Base-by-base conservation (phyloP, 495 filamentous ascomycete species). In the Lindgomyces ingoldianus region DNA sequence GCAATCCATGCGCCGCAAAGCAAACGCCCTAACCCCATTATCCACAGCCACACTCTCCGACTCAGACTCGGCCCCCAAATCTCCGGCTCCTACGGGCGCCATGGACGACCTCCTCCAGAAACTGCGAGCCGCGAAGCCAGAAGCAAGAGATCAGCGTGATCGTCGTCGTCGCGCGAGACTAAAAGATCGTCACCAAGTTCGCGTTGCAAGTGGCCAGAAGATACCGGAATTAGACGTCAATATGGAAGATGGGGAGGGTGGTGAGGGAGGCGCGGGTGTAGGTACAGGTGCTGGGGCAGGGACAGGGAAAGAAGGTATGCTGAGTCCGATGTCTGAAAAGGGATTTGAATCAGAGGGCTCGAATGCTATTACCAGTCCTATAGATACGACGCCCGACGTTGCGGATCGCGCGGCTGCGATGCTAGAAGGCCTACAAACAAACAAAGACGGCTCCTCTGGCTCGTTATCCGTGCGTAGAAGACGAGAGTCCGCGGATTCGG, bases 51-150 rank as follows among this genome's bases (percentile, higher is more conserved):
- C 77, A 48, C 67, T 69, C 59, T 59, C 68, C 3, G 11, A 33
- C n/a, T 64, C 75, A 18, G 78, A 77, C 54, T 59, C 64, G n/a
- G 76, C 76, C 2, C 84, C 86, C 1, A 78, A 81, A 19, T 88
- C 90, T 10, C 89, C 93, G n/a, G 84, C 82, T 30, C 83, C 86
- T 30, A 89, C 91, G 46, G 95, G 94, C 45, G 95, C 93, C 36
- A 98, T 98, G 91, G 94, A 98, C 78, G 89, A 87, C 14, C 81
- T 98, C n/a, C 84, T 98, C 39, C 90, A 96, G 84, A 98, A 97
- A 76, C 79, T 98, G 54, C 89, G 94, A 54, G 91, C 92, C 39
- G 94, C 94, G 1, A 93, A 91, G 30, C 95, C 94, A 25, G 90
- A 96, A 77, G 83, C 91, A 4, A 80, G 89, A 60, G 91, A 96